Base-by-base conservation (phyloP, 345 rosid genomes). In the Lumnitzera racemosa region DNA sequence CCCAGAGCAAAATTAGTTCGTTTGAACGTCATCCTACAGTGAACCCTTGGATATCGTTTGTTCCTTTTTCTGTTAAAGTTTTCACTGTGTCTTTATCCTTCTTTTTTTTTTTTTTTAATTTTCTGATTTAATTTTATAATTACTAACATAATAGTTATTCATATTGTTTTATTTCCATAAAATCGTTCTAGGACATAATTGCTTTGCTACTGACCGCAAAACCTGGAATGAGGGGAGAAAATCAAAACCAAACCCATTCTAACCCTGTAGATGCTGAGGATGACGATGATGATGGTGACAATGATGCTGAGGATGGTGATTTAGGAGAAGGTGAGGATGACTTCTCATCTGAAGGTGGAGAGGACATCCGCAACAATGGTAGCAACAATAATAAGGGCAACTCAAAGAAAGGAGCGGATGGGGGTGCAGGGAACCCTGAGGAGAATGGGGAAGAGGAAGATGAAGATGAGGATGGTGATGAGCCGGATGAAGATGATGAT, bases 211-310 rank as follows among this genome's bases (percentile, higher is more conserved):
- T 70, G 71, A 47, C 41, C 11, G 24, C 57, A 52, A 55, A 72
- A 20, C 69, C 70, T 15, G 57, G 49, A 64, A 65, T 67, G 67
- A 65, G 64, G 61, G 79, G 78, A 47, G 78, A 76, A 53, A 55
- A 36, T 55, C 54, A 50, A 11, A 20, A 49, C 11, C 72, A 57
- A 50, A 54, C 56, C 65, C 76, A 72, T 25, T 41, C 12, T 49
- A 61, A 79, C 72, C 82, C 76, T 48, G 67, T 61, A 27, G 96
- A 86, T 73, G 96, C 87, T 20, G 84, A 70, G 65, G 91, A 75
- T 53, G 87, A 72, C 13, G 76, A 79, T 59, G 78, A 72, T 4
- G 77, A 56, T 0, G 76, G 47, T n/a, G 67, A 59, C 2, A 83
- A 72, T 0, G 80, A 61, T 0, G 80, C 64, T 27, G 90, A 53